Evolutionary conservation across 192 early-diverging fungal species (phyloP).

Genomic region (Gaertneriomyces semiglobifer): DNA sequence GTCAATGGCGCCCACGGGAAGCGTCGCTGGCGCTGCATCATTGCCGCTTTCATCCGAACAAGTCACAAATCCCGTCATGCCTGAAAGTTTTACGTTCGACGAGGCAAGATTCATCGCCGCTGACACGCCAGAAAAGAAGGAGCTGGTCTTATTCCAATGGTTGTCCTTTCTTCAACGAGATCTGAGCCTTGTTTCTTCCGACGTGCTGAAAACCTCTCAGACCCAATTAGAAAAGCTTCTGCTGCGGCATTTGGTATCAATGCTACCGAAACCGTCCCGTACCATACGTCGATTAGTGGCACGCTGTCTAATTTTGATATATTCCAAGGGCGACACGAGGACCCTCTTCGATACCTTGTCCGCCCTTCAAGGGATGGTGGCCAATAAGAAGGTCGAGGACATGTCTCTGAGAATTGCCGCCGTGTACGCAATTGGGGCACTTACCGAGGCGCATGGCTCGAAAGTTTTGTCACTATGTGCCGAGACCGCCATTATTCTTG

Average conservation of each 20-base stretch:
- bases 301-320: slow-evolving; percentile 65
- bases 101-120: slow-evolving; percentile 24
- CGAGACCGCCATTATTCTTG: slow-evolving; percentile 57
- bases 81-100: slow-evolving; percentile 28
- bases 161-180: slow-evolving; percentile 76
- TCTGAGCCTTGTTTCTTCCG: slow-evolving; percentile 41
- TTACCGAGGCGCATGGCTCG: slow-evolving; percentile 72
- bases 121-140: slow-evolving; percentile 48
- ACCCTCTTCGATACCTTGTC: slow-evolving; percentile 76
- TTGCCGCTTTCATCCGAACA: too few species aligned
- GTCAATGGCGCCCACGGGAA: too few species aligned
- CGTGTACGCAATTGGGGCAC: slow-evolving; percentile 67
- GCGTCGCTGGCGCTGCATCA: too few species aligned
- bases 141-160: slow-evolving; percentile 88
- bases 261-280: slow-evolving; percentile 59
- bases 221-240: slow-evolving; percentile 70
- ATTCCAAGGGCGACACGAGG: slow-evolving; percentile 69
- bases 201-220: slow-evolving; percentile 54
- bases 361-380: slow-evolving; percentile 55
- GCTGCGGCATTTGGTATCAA: slow-evolving; percentile 62
- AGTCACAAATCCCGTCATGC: not conserved
- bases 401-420: slow-evolving; percentile 67
- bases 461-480: slow-evolving; percentile 72
- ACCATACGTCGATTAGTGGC: slow-evolving; percentile 70
- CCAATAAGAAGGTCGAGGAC: slow-evolving; percentile 58